Percentiles rank a stretch among this genome's conserved stretches.
These are phyloP conservation scores for Pinus tabuliformis DNA, from an alignment of 75 land plant species.

Conservation along the genomic window DNA sequence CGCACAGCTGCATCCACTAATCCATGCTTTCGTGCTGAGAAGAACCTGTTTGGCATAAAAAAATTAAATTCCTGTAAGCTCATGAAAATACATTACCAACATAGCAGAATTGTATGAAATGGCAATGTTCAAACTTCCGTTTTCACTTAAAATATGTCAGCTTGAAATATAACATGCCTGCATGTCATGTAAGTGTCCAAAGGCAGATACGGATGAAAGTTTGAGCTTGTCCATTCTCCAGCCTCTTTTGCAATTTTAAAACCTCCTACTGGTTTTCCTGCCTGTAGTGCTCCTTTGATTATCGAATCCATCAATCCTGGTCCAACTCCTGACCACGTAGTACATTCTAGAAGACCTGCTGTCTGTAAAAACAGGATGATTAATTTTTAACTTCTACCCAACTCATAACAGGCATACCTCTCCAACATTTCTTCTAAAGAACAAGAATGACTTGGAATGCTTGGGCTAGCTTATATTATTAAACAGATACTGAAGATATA, in stretches of 20 bases:
- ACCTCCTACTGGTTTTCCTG: constrained; percentile 84
- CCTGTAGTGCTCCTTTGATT: constrained; percentile 75
- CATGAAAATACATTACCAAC: not conserved
- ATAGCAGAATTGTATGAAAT: not conserved
- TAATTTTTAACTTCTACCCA: not conserved
- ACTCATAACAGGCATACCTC: not conserved
- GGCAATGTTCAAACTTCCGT: not conserved
- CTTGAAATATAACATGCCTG: constrained; percentile 42
- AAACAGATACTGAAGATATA: not conserved
- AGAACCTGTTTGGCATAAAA: constrained; percentile 55
- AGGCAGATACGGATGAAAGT: constrained; percentile 76
- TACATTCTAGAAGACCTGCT: constrained; percentile 75
- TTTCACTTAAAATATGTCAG: not conserved
- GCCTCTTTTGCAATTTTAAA: constrained; percentile 86
- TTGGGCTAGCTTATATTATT: not conserved
- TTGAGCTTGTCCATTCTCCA: constrained; percentile 71
- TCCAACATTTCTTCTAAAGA: not conserved
- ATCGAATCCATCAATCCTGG: constrained; percentile 98
- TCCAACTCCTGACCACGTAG: constrained; percentile 93
- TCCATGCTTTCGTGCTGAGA: constrained; percentile 93
- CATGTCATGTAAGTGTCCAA: constrained; percentile 76
- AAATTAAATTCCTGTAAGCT: not conserved
- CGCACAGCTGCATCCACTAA: constrained; percentile 86
- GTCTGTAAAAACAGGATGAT: constrained; percentile 36
- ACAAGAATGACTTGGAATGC: not conserved